These are phyloP conservation scores for Blastocystis sp. DNA, from an alignment of 352 stramenopile species.

Conservation along the genomic window DNA sequence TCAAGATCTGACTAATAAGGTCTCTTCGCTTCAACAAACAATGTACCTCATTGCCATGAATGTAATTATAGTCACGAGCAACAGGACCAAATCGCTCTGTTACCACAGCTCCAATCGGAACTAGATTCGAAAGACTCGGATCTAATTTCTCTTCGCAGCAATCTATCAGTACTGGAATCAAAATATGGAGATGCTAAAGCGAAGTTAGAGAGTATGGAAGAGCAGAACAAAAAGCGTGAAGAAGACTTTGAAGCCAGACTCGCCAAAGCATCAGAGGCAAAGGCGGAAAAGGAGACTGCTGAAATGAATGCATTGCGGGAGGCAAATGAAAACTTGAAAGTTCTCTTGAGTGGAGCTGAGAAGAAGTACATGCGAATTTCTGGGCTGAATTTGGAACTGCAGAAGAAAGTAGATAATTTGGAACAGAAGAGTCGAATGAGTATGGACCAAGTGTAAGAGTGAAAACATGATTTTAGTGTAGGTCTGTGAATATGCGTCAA, in stretches of 20 bases:
- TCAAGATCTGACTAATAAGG: neutral
- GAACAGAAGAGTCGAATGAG: conserved; percentile 52
- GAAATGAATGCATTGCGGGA: conserved; percentile 8
- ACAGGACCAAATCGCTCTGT: neutral
- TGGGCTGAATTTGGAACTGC: conserved; percentile 10
- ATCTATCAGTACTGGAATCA: neutral
- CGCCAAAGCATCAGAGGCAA: neutral
- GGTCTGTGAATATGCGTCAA: conserved; percentile 31
- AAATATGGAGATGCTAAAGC: conserved; percentile 11
- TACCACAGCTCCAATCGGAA: conserved; percentile 4
- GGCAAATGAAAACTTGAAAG: conserved; percentile 43
- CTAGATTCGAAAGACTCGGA: neutral
- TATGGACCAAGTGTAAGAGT: conserved; percentile 8
- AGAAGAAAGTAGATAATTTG: conserved; percentile 56
- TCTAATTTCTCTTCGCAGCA: neutral
- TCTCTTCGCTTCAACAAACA: neutral
- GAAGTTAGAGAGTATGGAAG: neutral
- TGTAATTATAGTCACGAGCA: conserved; percentile 26
- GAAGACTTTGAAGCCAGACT: neutral
- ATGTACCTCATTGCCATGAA: neutral
- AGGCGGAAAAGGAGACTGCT: neutral
- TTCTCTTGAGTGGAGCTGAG: conserved; percentile 25
- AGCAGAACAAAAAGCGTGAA: neutral
- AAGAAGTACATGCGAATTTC: conserved; percentile 50
- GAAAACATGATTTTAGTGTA: neutral